A percentile compares a stretch with the other conserved stretches of the same genome.
Conservation (phyloP, 495 filamentous ascomycete species). For the Glutinoglossum americanum region DNA sequence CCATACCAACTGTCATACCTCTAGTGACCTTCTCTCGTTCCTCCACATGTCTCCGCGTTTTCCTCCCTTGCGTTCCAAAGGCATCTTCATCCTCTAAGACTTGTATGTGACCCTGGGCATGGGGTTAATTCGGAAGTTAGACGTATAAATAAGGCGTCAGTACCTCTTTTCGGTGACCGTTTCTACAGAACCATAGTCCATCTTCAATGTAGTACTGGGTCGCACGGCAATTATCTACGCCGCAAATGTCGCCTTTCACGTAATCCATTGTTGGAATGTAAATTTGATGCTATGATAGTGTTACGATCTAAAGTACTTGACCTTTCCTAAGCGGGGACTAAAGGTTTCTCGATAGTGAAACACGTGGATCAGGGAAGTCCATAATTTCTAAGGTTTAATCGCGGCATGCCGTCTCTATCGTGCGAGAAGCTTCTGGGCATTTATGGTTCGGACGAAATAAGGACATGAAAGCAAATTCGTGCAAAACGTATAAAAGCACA, state of each 20-base stretch:
- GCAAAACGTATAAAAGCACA: background rate
- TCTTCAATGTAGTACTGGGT: constrained; percentile 38
- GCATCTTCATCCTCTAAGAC: constrained; percentile 53
- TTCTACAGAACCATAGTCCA: constrained; percentile 41
- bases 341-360: too few species aligned
- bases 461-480: constrained; percentile 1
- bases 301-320: background rate
- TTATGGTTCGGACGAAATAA: background rate
- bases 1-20: constrained; percentile 17
- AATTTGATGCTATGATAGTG: background rate
- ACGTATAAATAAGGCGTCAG: background rate
- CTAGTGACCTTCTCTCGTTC: constrained; percentile 27
- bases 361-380: background rate
- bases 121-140: constrained; percentile 16
- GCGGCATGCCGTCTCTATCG: background rate
- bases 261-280: constrained; percentile 24
- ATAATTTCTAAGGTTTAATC: background rate
- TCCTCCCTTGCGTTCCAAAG: constrained; percentile 43
- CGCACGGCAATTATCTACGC: constrained; percentile 41
- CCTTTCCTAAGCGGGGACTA: too few species aligned
- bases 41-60: constrained; percentile 29
- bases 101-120: constrained; percentile 24
- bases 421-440: background rate
- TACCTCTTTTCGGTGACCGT: constrained; percentile 43
- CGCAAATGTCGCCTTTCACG: constrained; percentile 33